These are phyloP conservation scores for Barnettozyma populi DNA, from an alignment of 805 yeast species.

Conservation along the genomic window DNA sequence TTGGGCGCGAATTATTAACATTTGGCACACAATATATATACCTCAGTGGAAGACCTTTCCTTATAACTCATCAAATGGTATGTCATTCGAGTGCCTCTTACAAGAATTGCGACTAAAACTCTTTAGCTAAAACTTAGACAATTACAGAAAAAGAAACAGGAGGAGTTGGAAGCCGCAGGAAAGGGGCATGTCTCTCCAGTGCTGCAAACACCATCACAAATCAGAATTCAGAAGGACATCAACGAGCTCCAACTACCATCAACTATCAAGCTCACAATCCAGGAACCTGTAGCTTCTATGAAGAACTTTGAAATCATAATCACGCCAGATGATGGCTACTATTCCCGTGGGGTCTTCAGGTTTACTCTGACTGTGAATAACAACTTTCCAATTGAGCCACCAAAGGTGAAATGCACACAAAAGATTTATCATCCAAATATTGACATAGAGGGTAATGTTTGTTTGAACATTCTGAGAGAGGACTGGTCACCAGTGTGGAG, in stretches of 20 bases:
- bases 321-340: conserved; percentile 68
- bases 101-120: neutral
- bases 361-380: conserved; percentile 64
- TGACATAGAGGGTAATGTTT: conserved; percentile 83
- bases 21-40: too few relatives aligned
- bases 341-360: conserved; percentile 59
- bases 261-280: conserved; percentile 46
- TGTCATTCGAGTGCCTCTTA: neutral
- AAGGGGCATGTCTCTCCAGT: neutral
- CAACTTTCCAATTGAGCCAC: conserved; percentile 89
- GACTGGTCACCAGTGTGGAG: conserved; percentile 96
- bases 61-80: neutral
- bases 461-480: conserved; percentile 85
- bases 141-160: conserved; percentile 51
- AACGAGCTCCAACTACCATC: conserved; percentile 62
- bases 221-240: conserved; percentile 71
- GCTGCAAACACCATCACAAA: conserved; percentile 51
- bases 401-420: conserved; percentile 66
- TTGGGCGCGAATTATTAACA: too few relatives aligned
- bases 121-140: conserved; percentile 52
- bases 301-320: conserved; percentile 55
- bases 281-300: conserved; percentile 40
- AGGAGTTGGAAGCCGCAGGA: conserved; percentile 29
- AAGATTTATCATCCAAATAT: conserved; percentile 92
- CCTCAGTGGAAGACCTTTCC: neutral